Conservation (phyloP, 352 stramenopile species). For the Phytophthora pinifolia region DNA sequence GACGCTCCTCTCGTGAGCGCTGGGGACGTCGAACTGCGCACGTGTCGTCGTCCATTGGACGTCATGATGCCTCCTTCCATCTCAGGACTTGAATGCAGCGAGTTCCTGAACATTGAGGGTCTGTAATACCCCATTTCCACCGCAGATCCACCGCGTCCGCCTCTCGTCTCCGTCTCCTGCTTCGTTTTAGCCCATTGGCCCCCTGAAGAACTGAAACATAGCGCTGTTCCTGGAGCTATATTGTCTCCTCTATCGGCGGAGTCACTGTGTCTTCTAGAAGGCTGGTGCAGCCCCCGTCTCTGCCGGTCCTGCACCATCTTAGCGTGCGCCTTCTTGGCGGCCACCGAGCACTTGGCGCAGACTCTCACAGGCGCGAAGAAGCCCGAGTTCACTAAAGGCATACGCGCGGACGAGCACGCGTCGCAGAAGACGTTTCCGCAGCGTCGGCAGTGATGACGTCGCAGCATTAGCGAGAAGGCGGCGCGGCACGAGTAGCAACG, state of each 20-base stretch:
- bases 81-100: not conserved
- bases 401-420: conserved; percentile 77
- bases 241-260: conserved; percentile 7
- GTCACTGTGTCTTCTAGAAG: conserved; percentile 34
- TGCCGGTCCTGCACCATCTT: conserved; percentile 67
- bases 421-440: conserved; percentile 92
- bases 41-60: conserved; percentile 27
- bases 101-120: conserved; percentile 9
- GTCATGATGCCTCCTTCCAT: conserved; percentile 36
- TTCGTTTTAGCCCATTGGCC: conserved; percentile 8
- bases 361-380: conserved; percentile 77
- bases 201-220: conserved; percentile 22
- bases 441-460: conserved; percentile 84
- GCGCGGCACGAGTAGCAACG: conserved; percentile 71
- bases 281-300: conserved; percentile 25
- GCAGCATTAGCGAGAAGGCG: conserved; percentile 71
- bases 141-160: conserved; percentile 11
- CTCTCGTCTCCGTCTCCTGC: conserved; percentile 3
- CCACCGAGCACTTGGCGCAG: conserved; percentile 78
- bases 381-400: conserved; percentile 66
- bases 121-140: conserved; percentile 9
- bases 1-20: conserved; percentile 9
- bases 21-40: conserved; percentile 3
- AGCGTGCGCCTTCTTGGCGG: conserved; percentile 66
- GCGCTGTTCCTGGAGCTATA: conserved; percentile 7